Base-by-base conservation (phyloP, 1,139 yeast genomes). In the Yamadazyma pseudoaaseri region DNA sequence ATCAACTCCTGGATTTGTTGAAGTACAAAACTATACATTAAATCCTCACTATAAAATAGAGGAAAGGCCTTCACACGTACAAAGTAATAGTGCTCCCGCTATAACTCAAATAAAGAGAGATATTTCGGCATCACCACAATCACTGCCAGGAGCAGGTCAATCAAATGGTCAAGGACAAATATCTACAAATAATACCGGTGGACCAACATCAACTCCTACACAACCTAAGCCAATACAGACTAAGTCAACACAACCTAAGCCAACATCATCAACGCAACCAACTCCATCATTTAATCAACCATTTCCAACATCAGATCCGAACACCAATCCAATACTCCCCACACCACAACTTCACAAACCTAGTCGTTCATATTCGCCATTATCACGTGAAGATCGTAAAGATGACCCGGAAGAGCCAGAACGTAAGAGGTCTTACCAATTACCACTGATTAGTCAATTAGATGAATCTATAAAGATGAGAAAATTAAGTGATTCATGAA, bases 391-490 rank as follows among this genome's bases (percentile, higher is more conserved):
- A 2, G 40, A 37, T 9, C 26, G 20, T 15, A 20, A n/a, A 9
- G 26, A 11, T 9, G 16, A 6, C 15, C 30, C 3, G 18, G 31
- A 14, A 24, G 33, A 17, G 23, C 31, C 12, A 4, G 30, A 28
- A 13, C 29, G 35, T 7, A 35, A 37, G 16, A 16, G 38, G 18
- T 29, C 34, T 11, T 36, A 29, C 15, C 36, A 33, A 20, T 20
- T 37, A 3, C 41, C 39, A 3, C 29, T 31, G 27, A 68, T 65
- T 20, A 58, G 60, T 33, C 72, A 66, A 42, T 53, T 65, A 29
- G 70, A 63, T 36, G 61, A 59, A 35, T 54, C 61, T 20, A 58
- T 65, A n/a, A 44, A 40, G 23, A 41, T 43, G 30, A 35, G 48
- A 10, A 44, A 44, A 24, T 22, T 36, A 10, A 39, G 45, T 33